These are phyloP conservation scores for Streptanthus diversifolius DNA, from an alignment of 345 rosid species.

Conservation along the genomic window DNA sequence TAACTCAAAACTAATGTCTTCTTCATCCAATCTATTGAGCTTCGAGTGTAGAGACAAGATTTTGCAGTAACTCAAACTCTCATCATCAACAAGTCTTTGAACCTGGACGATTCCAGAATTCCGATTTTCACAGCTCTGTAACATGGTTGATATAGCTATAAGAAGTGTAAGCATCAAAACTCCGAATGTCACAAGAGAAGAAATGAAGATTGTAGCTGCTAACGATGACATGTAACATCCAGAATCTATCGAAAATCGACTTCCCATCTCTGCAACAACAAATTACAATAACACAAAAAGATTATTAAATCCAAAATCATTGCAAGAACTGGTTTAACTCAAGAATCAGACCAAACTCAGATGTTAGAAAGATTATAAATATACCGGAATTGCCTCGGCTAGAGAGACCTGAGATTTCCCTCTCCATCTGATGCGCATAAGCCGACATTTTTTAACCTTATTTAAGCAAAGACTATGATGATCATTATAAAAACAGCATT, in stretches of 20 bases:
- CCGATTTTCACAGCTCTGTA: conserved; percentile 61
- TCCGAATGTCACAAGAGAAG: conserved; percentile 57
- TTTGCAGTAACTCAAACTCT: conserved; percentile 50
- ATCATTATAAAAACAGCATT: neutral
- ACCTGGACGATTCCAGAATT: conserved; percentile 47
- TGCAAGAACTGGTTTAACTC: neutral
- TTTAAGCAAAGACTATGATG: neutral
- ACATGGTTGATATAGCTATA: conserved; percentile 60
- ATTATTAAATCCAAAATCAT: neutral
- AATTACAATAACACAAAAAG: neutral
- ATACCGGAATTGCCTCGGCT: conserved; percentile 74
- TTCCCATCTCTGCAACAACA: conserved; percentile 47
- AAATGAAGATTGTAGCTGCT: conserved; percentile 64
- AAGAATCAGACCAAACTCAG: conserved; percentile 5
- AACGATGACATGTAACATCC: conserved; percentile 82
- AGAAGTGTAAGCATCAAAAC: conserved; percentile 56
- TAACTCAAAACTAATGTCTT: conserved; percentile 25
- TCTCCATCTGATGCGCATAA: conserved; percentile 73
- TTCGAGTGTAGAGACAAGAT: conserved; percentile 50
- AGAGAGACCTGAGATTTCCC: conserved; percentile 59
- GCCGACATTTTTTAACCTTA: conserved; percentile 50
- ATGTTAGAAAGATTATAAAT: neutral
- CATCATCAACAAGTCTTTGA: conserved; percentile 27
- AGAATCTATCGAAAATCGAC: conserved; percentile 52
- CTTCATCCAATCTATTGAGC: conserved; percentile 48